These are phyloP conservation scores for Chalciporus pseudorubinellus DNA, from an alignment of 768 basidiomycete genomes.

Conservation along the genomic window DNA sequence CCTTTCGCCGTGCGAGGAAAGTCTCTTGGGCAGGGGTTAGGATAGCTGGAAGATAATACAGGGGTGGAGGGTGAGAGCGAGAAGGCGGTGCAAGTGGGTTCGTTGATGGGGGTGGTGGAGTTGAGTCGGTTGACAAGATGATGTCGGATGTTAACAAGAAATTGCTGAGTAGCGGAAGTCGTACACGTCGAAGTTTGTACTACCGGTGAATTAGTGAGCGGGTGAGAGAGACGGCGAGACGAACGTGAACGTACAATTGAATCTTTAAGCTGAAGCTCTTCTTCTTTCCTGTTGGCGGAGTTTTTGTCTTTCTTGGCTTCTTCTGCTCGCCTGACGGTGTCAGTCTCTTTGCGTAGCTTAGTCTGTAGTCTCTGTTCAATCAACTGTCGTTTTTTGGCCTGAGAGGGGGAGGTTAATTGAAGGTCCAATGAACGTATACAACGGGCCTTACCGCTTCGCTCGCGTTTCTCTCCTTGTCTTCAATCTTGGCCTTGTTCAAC, in stretches of 20 bases:
- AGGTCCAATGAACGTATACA: not conserved
- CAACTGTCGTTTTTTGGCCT: conserved; percentile 83
- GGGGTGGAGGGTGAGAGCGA: conserved; percentile 69
- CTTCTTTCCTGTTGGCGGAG: conserved; percentile 72
- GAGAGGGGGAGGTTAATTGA: conserved; percentile 9
- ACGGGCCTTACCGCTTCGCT: conserved; percentile 67
- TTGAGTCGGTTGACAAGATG: conserved; percentile 43
- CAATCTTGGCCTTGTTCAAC: conserved; percentile 82
- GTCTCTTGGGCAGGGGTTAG: conserved; percentile 68
- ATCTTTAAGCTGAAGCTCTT: conserved; percentile 78
- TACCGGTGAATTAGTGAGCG: conserved; percentile 26
- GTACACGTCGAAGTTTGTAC: conserved; percentile 72
- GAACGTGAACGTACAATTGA: conserved; percentile 57
- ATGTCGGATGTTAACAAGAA: conserved; percentile 74
- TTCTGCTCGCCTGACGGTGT: conserved; percentile 80
- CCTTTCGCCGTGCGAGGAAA: conserved; percentile 60
- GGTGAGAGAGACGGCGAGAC: not conserved
- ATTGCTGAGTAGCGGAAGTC: conserved; percentile 70
- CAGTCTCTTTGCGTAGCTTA: conserved; percentile 83
- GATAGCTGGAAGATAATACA: conserved; percentile 74
- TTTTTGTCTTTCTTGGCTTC: conserved; percentile 85
- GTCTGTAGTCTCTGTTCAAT: conserved; percentile 83
- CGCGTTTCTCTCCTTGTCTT: conserved; percentile 81
- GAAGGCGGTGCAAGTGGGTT: conserved; percentile 47
- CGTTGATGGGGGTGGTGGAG: conserved; percentile 25